These are phyloP conservation scores for Plasmodium berghei DNA, from an alignment of 169 alveolate species.

Conservation along the genomic window DNA sequence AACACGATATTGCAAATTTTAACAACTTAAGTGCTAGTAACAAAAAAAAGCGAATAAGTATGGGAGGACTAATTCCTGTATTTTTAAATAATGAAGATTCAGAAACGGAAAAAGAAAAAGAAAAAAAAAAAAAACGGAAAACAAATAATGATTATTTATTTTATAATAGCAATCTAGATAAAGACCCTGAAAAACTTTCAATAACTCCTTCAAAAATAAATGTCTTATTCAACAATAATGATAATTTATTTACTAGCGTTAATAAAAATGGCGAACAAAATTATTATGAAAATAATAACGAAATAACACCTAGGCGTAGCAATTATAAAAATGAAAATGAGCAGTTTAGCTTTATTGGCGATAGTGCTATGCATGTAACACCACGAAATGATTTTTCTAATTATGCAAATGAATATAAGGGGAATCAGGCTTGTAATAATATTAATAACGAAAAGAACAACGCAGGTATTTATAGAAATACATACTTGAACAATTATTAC, in stretches of 20 bases:
- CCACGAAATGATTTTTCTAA: slow-evolving; percentile 31
- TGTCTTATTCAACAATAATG: not conserved
- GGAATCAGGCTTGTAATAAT: not conserved
- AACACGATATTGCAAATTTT: not conserved
- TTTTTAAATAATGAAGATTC: slow-evolving; percentile 29
- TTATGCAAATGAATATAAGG: not conserved
- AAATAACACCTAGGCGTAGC: slow-evolving; percentile 28
- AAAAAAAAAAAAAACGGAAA: slow-evolving; percentile 41
- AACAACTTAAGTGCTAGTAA: slow-evolving; percentile 22
- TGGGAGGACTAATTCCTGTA: slow-evolving; percentile 71
- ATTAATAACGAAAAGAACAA: not conserved
- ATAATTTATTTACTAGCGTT: not conserved
- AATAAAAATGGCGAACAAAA: not conserved
- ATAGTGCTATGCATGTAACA: slow-evolving; percentile 10
- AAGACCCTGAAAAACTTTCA: not conserved
- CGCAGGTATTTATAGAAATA: slow-evolving; percentile 13
- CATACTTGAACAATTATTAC: slow-evolving; percentile 63
- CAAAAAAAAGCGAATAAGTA: slow-evolving; percentile 71
- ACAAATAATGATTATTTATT: slow-evolving; percentile 25
- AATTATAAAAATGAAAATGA: not conserved
- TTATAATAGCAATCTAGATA: slow-evolving; percentile 4
- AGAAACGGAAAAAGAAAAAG: not conserved
- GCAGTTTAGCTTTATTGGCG: not conserved
- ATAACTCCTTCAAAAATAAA: not conserved
- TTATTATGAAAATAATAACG: not conserved